Percentiles rank a stretch among this genome's conserved stretches.
These are phyloP conservation scores for Escallonia herrerae DNA, from an alignment of 129 eudicot genomes.

Conservation along the genomic window DNA sequence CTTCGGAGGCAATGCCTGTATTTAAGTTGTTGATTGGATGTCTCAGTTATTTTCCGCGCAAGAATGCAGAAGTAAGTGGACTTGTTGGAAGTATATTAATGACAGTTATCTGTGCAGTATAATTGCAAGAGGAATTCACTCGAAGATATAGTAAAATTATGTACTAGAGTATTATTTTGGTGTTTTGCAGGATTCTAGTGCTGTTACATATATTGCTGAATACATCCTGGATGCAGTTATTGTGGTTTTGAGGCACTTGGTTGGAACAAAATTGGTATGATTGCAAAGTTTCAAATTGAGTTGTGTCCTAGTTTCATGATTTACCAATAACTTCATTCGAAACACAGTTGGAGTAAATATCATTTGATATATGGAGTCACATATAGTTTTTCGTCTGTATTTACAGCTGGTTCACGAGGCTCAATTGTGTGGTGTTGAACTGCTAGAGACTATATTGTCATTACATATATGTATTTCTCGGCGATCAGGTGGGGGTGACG, in stretches of 20 bases:
- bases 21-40: conserved; percentile 53
- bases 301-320: no score
- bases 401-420: conserved; percentile 68
- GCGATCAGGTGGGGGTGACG: conserved; percentile 46
- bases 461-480: conserved; percentile 26
- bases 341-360: no score
- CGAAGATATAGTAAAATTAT: no score
- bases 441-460: conserved; percentile 53
- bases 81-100: background rate
- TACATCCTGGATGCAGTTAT: conserved; percentile 56
- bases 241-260: conserved; percentile 61
- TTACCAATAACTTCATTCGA: no score
- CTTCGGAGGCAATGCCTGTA: conserved; percentile 57
- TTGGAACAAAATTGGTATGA: conserved; percentile 58
- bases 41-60: conserved; percentile 38
- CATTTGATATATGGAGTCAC: no score
- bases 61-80: conserved; percentile 67
- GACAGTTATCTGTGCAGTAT: no score
- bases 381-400: conserved; percentile 7
- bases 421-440: conserved; percentile 59
- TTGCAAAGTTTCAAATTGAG: background rate
- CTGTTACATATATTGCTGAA: conserved; percentile 35
- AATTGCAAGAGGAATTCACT: no score
- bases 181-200: conserved; percentile 41
- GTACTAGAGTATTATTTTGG: background rate